Base-by-base conservation (phyloP, 306 rosid genomes). In the Quercus parvula region DNA sequence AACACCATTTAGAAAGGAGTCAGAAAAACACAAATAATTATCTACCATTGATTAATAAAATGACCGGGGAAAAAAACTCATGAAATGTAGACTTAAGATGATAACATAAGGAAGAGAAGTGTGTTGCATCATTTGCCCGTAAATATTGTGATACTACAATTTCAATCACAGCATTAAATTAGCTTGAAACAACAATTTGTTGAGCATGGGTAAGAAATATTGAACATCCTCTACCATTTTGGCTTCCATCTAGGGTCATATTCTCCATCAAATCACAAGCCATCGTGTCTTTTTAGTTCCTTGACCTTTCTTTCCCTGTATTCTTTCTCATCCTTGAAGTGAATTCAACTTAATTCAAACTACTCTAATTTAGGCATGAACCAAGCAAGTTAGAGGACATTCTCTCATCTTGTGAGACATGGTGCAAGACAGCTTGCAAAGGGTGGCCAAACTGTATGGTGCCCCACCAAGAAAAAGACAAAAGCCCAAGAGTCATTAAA, bases 1-100 rank as follows among this genome's bases (percentile, higher is more conserved):
- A 73, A 82, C 6, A 14, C 22, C 35, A 76, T 51, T 80, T 61
- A 77, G n/a, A 71, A 66, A 61, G 46, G n/a, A 33, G 25, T 59
- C 27, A 56, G 24, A 17, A 85, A 74, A 49, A 12, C 17, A 49
- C 27, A 84, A 56, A 77, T n/a, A 57, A 57, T 7, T 2, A 52
- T 69, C 72, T 13, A 22, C 56, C 31, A 17, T 35, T 77, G 63
- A 56, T 27, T 41, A 49, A 82, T 46, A 75, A 13, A 66, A 76
- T 72, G 38, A 54, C 57, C 44, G 46, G 73, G 24, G 66, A 35
- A 71, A 6, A 59, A 24, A 13, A 49, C 12, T 17, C 51, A 41
- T 20, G 19, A 56, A 7, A 76, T 28, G 61, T 35, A 63, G 51
- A 51, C 15, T 54, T 22, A 28, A 64, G 71, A 76, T 28, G 49